phyloP scores from a whole-genome alignment of 2,329 filamentous ascomycete genomes.

The Ilyonectria mors-panacis region DNA sequence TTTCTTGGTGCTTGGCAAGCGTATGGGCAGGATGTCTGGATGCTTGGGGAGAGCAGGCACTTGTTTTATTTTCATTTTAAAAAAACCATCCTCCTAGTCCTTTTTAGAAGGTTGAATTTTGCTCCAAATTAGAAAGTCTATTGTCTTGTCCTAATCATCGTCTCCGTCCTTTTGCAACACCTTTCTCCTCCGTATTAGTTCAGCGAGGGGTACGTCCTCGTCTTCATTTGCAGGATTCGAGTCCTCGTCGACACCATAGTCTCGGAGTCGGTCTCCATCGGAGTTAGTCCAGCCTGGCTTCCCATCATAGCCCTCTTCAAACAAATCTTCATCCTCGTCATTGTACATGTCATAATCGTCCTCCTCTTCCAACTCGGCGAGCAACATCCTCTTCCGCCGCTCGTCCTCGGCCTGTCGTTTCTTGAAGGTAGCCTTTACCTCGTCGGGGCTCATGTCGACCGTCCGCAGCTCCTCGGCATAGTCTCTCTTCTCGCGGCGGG shows the following conservation, averaged over 20 bases:
- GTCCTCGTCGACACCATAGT: conserved; percentile 87
- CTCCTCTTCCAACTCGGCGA: conserved; percentile 67
- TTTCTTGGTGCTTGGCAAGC: conserved; percentile 37
- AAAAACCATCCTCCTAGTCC: conserved; percentile 10
- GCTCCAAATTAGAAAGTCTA: conserved; percentile 35
- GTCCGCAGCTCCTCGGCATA: conserved; percentile 52
- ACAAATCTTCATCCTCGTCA: conserved; percentile 71
- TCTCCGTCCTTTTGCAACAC: conserved; percentile 51
- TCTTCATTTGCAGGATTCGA: conserved; percentile 53
- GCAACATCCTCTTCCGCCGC: conserved; percentile 56
- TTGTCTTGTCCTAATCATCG: conserved; percentile 49
- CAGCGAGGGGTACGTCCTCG: conserved; percentile 78
- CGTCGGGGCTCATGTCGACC: conserved; percentile 57
- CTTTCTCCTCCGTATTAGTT: conserved; percentile 73
- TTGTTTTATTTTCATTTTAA: conserved; percentile 9
- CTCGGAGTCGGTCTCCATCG: conserved; percentile 80
- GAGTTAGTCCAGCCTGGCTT: conserved; percentile 78
- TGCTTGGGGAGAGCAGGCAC: conserved; percentile 39
- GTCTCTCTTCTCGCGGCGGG: conserved; percentile 57
- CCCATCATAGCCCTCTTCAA: conserved; percentile 50
- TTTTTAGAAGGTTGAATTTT: conserved; percentile 38
- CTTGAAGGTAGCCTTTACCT: conserved; percentile 65
- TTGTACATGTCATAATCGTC: conserved; percentile 72
- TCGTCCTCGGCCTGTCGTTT: conserved; percentile 65
- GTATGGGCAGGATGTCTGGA: conserved; percentile 38